phyloP scores from a whole-genome alignment of 176 grass and related monocot genomes.

The Hsuehochloa calcarea region DNA sequence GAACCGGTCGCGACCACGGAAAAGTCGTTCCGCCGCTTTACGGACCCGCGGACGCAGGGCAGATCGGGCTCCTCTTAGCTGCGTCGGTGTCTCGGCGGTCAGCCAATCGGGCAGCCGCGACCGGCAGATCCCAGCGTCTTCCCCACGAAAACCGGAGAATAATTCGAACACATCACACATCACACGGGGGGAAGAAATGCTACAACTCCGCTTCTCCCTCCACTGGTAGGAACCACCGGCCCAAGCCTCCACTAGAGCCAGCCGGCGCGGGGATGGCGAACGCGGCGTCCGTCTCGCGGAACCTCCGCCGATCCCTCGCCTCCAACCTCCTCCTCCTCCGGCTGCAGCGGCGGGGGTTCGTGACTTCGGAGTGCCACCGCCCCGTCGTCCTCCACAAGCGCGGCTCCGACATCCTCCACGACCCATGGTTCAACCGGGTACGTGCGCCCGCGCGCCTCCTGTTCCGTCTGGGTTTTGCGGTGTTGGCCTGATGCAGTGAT shows the following conservation, averaged over 20 bases:
- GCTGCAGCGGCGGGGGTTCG: constrained; percentile 45
- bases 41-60: too few species aligned
- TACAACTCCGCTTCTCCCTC: neutral
- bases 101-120: neutral
- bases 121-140: neutral
- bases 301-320: constrained; percentile 55
- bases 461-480: neutral
- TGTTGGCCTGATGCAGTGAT: constrained; percentile 1
- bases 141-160: too few species aligned
- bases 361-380: constrained; percentile 72
- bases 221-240: neutral
- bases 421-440: constrained; percentile 96
- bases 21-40: neutral
- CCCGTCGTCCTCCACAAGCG: constrained; percentile 85
- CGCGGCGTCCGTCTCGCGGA: constrained; percentile 50
- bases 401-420: constrained; percentile 92
- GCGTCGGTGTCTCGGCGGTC: neutral
- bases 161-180: neutral
- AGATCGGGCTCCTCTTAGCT: too few species aligned
- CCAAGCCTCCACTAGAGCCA: neutral
- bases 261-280: constrained; percentile 34
- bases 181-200: neutral
- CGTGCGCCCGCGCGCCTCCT: neutral
- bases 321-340: constrained; percentile 33
- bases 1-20: too few species aligned